Conservation (phyloP, 2,329 filamentous ascomycete genomes). For the Pseudogymnoascus sp. region DNA sequence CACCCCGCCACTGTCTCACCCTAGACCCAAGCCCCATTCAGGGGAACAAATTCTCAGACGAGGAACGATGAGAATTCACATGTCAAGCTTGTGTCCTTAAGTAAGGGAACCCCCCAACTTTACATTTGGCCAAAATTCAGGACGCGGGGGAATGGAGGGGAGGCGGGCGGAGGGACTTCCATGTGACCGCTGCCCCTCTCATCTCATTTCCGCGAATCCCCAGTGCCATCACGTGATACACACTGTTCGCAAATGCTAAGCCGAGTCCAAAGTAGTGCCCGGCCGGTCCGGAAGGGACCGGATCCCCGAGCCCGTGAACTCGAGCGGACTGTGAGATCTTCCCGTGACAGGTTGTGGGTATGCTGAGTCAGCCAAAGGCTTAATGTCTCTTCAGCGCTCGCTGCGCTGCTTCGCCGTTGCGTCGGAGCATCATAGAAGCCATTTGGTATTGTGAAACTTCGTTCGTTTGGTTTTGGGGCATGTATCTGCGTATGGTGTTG, state of each 20-base stretch:
- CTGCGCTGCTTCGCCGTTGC: neutral
- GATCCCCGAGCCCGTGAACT: neutral
- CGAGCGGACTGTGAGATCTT: neutral
- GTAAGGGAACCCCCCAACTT: neutral
- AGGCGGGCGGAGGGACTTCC: neutral
- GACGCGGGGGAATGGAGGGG: neutral
- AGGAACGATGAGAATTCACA: neutral
- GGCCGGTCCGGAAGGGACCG: neutral
- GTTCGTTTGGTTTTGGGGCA: neutral
- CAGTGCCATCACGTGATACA: neutral
- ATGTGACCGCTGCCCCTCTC: neutral
- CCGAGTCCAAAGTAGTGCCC: neutral
- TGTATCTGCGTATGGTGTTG: too few relatives aligned
- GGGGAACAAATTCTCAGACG: neutral
- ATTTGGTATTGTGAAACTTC: neutral
- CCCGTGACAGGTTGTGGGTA: slow-evolving; percentile 1
- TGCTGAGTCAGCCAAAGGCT: neutral
- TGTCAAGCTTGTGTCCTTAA: neutral
- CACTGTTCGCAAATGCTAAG: slow-evolving; percentile 2
- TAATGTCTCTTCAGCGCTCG: neutral
- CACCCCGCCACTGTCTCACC: neutral
- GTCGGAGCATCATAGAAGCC: neutral
- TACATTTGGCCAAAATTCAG: neutral
- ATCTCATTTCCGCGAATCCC: neutral
- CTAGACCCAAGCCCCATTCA: neutral